Conservation (phyloP, 345 rosid species). For the Aethionema arabicum region DNA sequence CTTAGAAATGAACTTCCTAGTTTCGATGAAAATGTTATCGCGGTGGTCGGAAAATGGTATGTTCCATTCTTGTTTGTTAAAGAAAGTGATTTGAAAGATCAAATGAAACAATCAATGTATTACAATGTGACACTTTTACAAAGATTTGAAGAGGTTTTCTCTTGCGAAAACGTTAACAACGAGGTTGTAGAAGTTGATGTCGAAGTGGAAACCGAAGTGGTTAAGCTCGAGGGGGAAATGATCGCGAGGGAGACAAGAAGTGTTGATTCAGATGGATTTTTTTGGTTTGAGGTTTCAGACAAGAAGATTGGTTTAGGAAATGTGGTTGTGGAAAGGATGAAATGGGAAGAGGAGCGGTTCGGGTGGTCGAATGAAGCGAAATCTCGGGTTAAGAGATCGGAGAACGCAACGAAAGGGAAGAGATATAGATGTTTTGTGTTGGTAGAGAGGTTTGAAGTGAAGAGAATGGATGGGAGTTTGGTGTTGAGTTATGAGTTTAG, state of each 20-base stretch:
- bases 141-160: constrained; percentile 52
- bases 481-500: constrained; percentile 48
- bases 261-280: constrained; percentile 37
- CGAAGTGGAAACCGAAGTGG: constrained; percentile 42
- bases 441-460: constrained; percentile 62
- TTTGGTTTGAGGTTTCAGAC: constrained; percentile 43
- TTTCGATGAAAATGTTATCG: constrained; percentile 19
- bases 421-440: constrained; percentile 49
- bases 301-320: constrained; percentile 47
- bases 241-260: constrained; percentile 18
- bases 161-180: constrained; percentile 29
- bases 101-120: constrained; percentile 44
- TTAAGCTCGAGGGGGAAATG: constrained; percentile 40
- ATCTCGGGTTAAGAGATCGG: constrained; percentile 39
- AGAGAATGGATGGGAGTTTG: constrained; percentile 57
- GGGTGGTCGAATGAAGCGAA: constrained; percentile 44
- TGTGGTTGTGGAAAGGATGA: constrained; percentile 57
- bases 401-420: constrained; percentile 39
- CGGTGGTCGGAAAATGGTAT: constrained; percentile 64
- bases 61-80: constrained; percentile 63
- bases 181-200: constrained; percentile 43
- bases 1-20: constrained; percentile 48
- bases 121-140: constrained; percentile 67
- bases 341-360: constrained; percentile 55
- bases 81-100: constrained; percentile 44